A percentile compares a stretch with the other conserved stretches of the same genome.
These are phyloP conservation scores for Xylariales sp. DNA, from an alignment of 2,329 filamentous ascomycete species.

Conservation along the genomic window DNA sequence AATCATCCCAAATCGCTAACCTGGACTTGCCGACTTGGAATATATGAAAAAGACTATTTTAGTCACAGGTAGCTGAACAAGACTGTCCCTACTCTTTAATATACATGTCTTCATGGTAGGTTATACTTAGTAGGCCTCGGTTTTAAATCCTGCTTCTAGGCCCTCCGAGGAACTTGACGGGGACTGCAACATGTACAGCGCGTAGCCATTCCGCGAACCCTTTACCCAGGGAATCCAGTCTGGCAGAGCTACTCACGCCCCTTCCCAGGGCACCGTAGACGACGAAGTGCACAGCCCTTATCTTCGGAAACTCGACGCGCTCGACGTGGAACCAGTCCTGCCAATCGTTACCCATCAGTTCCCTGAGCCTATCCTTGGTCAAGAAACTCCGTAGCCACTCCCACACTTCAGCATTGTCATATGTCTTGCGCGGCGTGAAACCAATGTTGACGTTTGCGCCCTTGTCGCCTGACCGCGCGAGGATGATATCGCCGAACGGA, in stretches of 20 bases:
- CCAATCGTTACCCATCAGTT: conserved; percentile 57
- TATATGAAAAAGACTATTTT: too few relatives aligned
- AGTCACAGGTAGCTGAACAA: too few relatives aligned
- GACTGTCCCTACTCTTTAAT: too few relatives aligned
- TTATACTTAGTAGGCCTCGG: neutral
- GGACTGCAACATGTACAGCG: conserved; percentile 40
- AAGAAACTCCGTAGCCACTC: conserved; percentile 54
- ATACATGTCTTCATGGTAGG: too few relatives aligned
- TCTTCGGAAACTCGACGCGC: conserved; percentile 59
- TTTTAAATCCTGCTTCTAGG: conserved; percentile 25
- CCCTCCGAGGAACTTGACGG: conserved; percentile 26
- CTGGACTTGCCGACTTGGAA: too few relatives aligned
- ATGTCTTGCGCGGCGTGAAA: conserved; percentile 56
- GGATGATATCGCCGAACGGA: conserved; percentile 49
- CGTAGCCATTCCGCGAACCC: conserved; percentile 53
- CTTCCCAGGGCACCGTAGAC: conserved; percentile 59
- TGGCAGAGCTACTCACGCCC: conserved; percentile 60
- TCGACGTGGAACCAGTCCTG: conserved; percentile 56
- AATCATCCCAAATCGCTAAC: too few relatives aligned
- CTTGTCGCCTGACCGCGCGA: conserved; percentile 45
- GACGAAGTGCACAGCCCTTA: conserved; percentile 62
- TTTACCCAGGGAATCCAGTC: conserved; percentile 63
- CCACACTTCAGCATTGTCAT: conserved; percentile 52
- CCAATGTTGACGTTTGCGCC: conserved; percentile 46
- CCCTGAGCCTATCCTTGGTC: conserved; percentile 50